phyloP scores from a whole-genome alignment of 495 filamentous ascomycete genomes.

The Venustampulla echinocandica region DNA sequence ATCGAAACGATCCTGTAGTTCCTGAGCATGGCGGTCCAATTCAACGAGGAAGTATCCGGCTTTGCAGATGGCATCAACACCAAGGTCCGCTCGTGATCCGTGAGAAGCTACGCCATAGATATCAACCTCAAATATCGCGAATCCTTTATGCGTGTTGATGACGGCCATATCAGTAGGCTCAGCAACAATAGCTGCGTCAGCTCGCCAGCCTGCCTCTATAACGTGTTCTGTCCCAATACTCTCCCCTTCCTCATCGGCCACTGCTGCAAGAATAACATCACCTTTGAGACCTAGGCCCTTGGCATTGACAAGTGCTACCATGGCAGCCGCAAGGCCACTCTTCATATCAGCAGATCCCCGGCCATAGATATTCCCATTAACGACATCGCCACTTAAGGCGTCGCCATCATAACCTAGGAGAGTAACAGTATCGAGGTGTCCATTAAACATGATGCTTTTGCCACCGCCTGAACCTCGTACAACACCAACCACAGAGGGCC shows the following conservation, averaged over 20 bases:
- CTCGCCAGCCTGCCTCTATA: constrained; percentile 38
- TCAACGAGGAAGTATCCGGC: constrained; percentile 36
- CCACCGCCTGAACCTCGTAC: constrained; percentile 34
- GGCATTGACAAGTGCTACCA: constrained; percentile 28
- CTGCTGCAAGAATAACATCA: constrained; percentile 39
- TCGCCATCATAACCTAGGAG: constrained; percentile 34
- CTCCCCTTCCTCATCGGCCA: constrained; percentile 40
- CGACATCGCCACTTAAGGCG: constrained; percentile 31
- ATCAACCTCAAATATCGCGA: constrained; percentile 38
- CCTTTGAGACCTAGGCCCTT: constrained; percentile 28
- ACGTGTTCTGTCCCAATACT: constrained; percentile 38
- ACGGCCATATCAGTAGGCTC: constrained; percentile 34
- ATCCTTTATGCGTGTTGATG: constrained; percentile 37
- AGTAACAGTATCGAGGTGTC: constrained; percentile 41
- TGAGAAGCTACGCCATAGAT: constrained; percentile 38
- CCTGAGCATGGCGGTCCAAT: constrained; percentile 30
- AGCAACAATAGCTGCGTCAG: constrained; percentile 35
- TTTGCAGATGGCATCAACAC: constrained; percentile 36
- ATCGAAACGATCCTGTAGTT: constrained; percentile 21
- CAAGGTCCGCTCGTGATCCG: constrained; percentile 33
- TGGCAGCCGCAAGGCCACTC: constrained; percentile 34
- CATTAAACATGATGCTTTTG: constrained; percentile 41
- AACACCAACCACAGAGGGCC: constrained; percentile 40
- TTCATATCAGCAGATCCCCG: constrained; percentile 42
- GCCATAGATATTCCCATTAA: constrained; percentile 33